Base-by-base conservation (phyloP, 352 stramenopile genomes). In the Globisporangium sylvaticum region DNA sequence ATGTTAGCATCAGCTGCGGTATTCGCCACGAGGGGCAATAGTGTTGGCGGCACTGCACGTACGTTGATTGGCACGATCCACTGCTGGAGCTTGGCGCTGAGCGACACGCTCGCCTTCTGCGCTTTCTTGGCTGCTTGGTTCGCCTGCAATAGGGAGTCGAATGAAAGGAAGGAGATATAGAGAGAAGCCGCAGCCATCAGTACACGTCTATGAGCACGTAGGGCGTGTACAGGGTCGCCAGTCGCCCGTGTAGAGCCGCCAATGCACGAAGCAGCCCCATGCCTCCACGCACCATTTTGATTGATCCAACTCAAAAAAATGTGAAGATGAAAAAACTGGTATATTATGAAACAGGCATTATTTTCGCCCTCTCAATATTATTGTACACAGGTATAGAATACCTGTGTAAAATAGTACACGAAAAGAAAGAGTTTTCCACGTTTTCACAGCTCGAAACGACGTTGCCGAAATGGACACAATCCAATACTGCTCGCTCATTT, bases 91-190 rank as follows among this genome's bases (percentile, higher is more conserved):
- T 78, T 79, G 24, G 80, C 72, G 58, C 85, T 91, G 60, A 96
- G 79, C 61, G 81, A 87, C 22, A 77, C 76, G 57, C 86, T 88
- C 56, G 83, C 73, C 48, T 77, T 76, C 65, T 94, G 78, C 29
- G 88, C 88, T 71, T 94, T 96, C 75, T 96, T 96, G 18, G 84
- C 84, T 46, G 88, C 82, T 64, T 96, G 88, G 46, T 94, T 94
- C 39, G 88, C 88, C 88, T 95, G 62, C 34, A 57, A 22, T 8
- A 10, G 32, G 2, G 7, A n/a, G 20, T 10, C 7, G 42, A 2
- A 55, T 2, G 57, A 24, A 29, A 31, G 20, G n/a, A n/a, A n/a
- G n/a, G n/a, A n/a, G n/a, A n/a, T n/a, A n/a, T n/a, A 31, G 7
- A 9, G 7, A 64, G 22, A 8, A 32, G 25, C 29, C 39, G 7